Evolutionary conservation across 352 stramenopile genomes (phyloP).

Genomic region (Phytophthora capsici): DNA sequence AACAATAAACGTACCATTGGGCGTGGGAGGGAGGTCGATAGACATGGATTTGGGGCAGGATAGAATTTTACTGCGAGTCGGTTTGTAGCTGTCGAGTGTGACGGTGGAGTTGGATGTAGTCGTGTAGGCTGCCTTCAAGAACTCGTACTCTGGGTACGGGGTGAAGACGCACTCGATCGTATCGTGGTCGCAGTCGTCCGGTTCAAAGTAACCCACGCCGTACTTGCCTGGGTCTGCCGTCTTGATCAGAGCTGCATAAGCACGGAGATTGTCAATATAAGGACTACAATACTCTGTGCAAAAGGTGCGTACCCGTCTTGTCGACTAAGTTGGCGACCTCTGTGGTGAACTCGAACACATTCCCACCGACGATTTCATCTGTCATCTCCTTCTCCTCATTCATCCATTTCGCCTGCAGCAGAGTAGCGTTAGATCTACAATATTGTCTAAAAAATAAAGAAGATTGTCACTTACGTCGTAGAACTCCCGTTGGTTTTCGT

Average conservation of each 20-base stretch:
- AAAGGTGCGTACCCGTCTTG: conserved; percentile 28
- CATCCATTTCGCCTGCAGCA: conserved; percentile 69
- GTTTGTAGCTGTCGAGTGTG: conserved; percentile 44
- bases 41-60: conserved; percentile 52
- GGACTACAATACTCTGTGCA: background rate
- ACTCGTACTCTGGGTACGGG: conserved; percentile 76
- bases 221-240: conserved; percentile 66
- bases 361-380: conserved; percentile 65
- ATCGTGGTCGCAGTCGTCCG: conserved; percentile 72
- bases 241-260: conserved; percentile 46
- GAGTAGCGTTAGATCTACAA: background rate
- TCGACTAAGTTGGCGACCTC: conserved; percentile 63
- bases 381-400: conserved; percentile 76
- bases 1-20: conserved; percentile 36
- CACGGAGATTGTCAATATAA: background rate
- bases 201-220: conserved; percentile 75
- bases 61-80: conserved; percentile 42
- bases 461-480: conserved; percentile 45
- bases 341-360: conserved; percentile 81
- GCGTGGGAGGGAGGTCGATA: conserved; percentile 35
- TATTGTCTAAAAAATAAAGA: background rate
- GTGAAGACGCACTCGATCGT: conserved; percentile 60
- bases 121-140: conserved; percentile 80
- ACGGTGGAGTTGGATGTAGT: conserved; percentile 66
- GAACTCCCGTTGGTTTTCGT: conserved; percentile 70